phyloP scores from a whole-genome alignment of 345 rosid genomes.

The Citrus maxima region DNA sequence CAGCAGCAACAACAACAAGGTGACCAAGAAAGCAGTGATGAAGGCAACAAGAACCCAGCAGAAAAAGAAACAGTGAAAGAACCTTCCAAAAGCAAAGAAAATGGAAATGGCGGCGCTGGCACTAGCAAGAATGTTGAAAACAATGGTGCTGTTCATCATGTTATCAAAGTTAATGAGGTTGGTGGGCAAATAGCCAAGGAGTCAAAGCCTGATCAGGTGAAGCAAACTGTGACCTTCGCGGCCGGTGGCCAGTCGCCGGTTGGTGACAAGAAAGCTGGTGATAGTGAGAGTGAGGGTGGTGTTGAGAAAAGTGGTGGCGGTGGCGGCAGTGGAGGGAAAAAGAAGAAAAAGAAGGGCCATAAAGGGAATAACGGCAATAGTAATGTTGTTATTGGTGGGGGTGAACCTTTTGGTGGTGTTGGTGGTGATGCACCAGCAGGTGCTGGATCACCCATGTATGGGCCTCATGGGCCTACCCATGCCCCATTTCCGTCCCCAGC shows the following conservation, averaged over 20 bases:
- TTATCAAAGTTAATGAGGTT: constrained; percentile 5
- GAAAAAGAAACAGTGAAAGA: constrained; percentile 19
- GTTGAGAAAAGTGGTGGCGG: constrained; percentile 12
- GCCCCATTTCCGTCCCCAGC: constrained; percentile 19
- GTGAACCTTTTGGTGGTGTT: constrained; percentile 13
- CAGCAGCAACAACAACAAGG: constrained; percentile 12
- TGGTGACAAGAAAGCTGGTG: constrained; percentile 28
- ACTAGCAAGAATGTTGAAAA: constrained; percentile 9
- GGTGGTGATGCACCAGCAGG: constrained; percentile 17
- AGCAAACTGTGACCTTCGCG: constrained; percentile 15
- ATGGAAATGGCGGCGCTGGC: constrained; percentile 22
- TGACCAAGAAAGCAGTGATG: constrained; percentile 41
- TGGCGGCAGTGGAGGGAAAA: constrained; percentile 31
- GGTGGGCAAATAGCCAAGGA: constrained; percentile 21
- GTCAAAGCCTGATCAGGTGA: constrained; percentile 20
- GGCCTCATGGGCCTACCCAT: constrained; percentile 11
- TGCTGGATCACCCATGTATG: constrained; percentile 25
- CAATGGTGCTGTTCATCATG: constrained; percentile 6
- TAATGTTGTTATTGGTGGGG: constrained; percentile 7
- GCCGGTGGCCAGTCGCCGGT: constrained; percentile 27
- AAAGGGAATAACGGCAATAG: constrained; percentile 19
- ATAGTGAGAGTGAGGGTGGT: constrained; percentile 19
- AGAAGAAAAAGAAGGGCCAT: constrained; percentile 72
- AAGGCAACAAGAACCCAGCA: constrained; percentile 18
- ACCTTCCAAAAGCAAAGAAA: constrained; percentile 20